These are phyloP conservation scores for Rossbeevera mucosa DNA, from an alignment of 768 basidiomycete species.

Conservation along the genomic window DNA sequence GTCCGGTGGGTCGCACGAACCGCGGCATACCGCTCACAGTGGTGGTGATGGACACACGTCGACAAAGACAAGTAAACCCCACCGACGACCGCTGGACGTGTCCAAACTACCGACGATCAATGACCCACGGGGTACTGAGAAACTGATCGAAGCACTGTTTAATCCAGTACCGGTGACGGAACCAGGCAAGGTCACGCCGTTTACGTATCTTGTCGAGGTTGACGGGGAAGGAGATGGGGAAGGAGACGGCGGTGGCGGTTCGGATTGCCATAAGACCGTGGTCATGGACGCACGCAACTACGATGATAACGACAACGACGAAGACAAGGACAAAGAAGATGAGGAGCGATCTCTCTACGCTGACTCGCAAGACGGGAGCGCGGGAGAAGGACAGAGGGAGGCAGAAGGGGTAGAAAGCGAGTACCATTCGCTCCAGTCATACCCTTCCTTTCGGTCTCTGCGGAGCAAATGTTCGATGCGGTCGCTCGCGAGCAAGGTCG, in stretches of 20 bases:
- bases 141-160: conserved; percentile 74
- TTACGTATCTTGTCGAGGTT: conserved; percentile 35
- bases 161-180: conserved; percentile 56
- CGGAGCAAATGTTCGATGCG: conserved; percentile 16
- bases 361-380: conserved; percentile 15
- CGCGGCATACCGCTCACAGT: neutral
- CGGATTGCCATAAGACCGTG: neutral
- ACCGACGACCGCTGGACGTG: conserved; percentile 28
- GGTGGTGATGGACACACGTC: neutral
- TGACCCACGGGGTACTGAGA: conserved; percentile 63
- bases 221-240: conserved; percentile 19
- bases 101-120: conserved; percentile 46
- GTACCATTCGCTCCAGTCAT: conserved; percentile 28
- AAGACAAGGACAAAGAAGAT: conserved; percentile 1
- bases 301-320: neutral
- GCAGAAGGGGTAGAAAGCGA: conserved; percentile 18
- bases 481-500: conserved; percentile 15
- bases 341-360: conserved; percentile 22
- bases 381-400: conserved; percentile 5
- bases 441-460: conserved; percentile 24
- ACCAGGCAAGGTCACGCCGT: conserved; percentile 25
- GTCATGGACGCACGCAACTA: neutral
- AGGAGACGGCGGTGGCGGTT: conserved; percentile 8
- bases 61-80: conserved; percentile 18
- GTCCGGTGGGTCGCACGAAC: neutral